Conservation (phyloP, 2,329 filamentous ascomycete species). For the Apiospora aurea region DNA sequence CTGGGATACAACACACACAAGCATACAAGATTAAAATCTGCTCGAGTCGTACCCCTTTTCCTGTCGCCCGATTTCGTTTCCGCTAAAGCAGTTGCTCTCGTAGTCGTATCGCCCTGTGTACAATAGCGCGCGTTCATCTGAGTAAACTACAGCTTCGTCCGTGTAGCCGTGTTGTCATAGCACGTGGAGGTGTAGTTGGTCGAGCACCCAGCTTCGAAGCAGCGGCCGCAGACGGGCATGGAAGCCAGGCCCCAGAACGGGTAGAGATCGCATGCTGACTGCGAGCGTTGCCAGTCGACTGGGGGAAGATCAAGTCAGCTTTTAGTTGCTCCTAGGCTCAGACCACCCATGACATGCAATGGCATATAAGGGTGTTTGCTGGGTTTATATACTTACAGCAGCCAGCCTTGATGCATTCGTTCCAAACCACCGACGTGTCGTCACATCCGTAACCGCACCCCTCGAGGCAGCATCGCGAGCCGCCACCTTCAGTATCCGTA, state of each 20-base stretch:
- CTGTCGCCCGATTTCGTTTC: neutral
- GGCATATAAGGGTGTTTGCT: too few species aligned
- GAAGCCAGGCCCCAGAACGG: slow-evolving; percentile 12
- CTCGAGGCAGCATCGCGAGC: neutral
- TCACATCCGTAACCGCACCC: neutral
- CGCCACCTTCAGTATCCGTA: neutral
- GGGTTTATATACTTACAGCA: neutral
- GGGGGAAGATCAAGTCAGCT: neutral
- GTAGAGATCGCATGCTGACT: slow-evolving; percentile 6
- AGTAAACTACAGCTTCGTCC: neutral
- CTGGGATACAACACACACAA: too few species aligned
- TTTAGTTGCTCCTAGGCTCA: too few species aligned
- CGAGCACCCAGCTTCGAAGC: slow-evolving; percentile 9
- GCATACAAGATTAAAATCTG: too few species aligned
- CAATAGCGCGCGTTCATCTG: too few species aligned
- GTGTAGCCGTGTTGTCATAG: neutral
- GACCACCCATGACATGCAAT: neutral
- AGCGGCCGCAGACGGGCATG: slow-evolving; percentile 3
- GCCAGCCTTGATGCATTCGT: neutral
- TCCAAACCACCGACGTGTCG: neutral
- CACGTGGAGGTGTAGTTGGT: neutral
- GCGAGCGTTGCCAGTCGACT: slow-evolving; percentile 4
- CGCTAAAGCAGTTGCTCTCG: too few species aligned
- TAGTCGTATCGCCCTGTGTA: neutral
- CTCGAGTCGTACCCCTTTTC: neutral